Base-by-base conservation (phyloP, 805 yeast genomes). In the Schwanniomyces yamadae region DNA sequence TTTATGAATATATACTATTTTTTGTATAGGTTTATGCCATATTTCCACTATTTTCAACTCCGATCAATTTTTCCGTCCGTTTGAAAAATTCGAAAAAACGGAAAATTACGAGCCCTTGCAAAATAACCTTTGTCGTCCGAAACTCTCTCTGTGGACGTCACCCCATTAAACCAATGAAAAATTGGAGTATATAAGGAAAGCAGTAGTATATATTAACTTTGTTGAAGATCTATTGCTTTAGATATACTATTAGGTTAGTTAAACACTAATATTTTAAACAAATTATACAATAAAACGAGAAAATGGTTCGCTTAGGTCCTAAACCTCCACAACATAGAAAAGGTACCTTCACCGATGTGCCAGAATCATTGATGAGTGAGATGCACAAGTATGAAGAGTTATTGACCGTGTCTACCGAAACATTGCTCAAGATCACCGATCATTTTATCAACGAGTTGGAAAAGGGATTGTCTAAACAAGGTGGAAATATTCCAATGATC, bases 401-500 rank as follows among this genome's bases (percentile, higher is more conserved):
- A 31, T 79, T 91, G 65, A 71, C 80, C 1, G 82, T 86, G 23
- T 54, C 81, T 15, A 69, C 76, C 10, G 79, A 70, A 6, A 78
- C 71, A 45, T 75, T 91, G 56, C 71, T 72, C 49, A 62, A 70
- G 40, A 80, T 91, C 62, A 79, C 87, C 33, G 73, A 75, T 31
- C 95, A 83, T 56, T 91, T 91, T 63, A 75, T 83, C 36, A 40
- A 59, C 17, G 98, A 91, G 66, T 77, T 91, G 52, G 78, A 80
- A 45, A 84, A 84, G 61, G 97, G 97, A 42, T 73, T 84, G 48
- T 72, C 82, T 41, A 73, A 75, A 55, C 62, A 72, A 39, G 91
- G 93, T 34, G 95, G 93, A 40, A 83, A 82, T 61, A 87, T 88
- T 55, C 98, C 99, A 43, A 91, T 91, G 98, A 89, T 84, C 57